phyloP scores from a whole-genome alignment of 331 rosid species.

The Ulmus americana region DNA sequence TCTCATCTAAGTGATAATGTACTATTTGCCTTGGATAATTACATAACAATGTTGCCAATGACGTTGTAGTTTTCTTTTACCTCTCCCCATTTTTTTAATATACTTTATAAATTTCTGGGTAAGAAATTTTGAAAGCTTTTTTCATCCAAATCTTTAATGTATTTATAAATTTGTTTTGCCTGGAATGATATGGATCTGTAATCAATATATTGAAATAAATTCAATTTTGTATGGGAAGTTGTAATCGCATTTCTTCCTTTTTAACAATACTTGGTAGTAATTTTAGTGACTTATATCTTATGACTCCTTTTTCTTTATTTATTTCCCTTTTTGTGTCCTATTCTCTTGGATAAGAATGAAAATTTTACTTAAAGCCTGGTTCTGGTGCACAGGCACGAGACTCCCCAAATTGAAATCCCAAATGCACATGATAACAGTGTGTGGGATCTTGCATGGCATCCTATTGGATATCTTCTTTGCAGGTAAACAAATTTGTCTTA shows the following conservation, averaged over 20 bases:
- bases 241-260: not conserved
- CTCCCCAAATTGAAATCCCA: conserved; percentile 85
- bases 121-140: not conserved
- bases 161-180: not conserved
- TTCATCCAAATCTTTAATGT: not conserved
- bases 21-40: not conserved
- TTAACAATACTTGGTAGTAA: conserved; percentile 1
- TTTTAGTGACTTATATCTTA: conserved; percentile 15
- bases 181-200: not conserved
- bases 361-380: not conserved
- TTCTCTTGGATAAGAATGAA: too few species aligned
- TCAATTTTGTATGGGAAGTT: not conserved
- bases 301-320: conserved; percentile 1
- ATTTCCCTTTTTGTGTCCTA: too few species aligned
- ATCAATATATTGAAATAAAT: not conserved
- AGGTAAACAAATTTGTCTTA: conserved; percentile 44
- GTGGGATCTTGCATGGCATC: conserved; percentile 99
- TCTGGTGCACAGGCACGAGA: conserved; percentile 70
- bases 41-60: not conserved
- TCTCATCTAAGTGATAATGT: not conserved
- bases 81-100: not conserved
- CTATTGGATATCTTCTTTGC: conserved; percentile 97
- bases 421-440: conserved; percentile 90
- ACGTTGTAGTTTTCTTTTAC: not conserved
- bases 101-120: not conserved